Base-by-base conservation (phyloP, 148 eudicot genomes). In the Chenopodium quinoa region DNA sequence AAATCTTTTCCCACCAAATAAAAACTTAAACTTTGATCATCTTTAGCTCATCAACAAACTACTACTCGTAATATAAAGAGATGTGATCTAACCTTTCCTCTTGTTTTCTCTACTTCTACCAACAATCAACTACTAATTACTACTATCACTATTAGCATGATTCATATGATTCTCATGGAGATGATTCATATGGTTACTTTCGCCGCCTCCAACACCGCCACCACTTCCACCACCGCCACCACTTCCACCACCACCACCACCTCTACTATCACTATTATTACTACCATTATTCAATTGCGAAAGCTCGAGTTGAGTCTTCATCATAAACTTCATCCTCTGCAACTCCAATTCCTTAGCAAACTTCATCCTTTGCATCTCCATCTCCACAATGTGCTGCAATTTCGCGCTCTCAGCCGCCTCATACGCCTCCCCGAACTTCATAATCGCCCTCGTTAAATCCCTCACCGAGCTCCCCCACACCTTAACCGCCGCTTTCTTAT, bases 291-390 rank as follows among this genome's bases (percentile, higher is more conserved):
- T 89, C 73, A 91, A 81, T 85, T 93, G 94, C 1, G 95, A 94
- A 66, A 94, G 73, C 89, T 93, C 93, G 72, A 93, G 80, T 63
- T 93, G 97, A 0, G 93, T 94, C 79, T 91, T 93, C 90, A 91
- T 91, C 79, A 91, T 87, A 62, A 89, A 91, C 90, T 93, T 93
- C 92, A 94, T 93, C 85, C 97, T 90, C 84, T 94, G 95, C 84
- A 93, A 78, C 86, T 94, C 98, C 56, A 93, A 68, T 40, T 94
- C 98, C 88, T 94, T 93, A 1, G 92, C 86, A 84, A 94, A 94
- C 84, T 91, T 93, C 97, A 94, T 93, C 87, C 97, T 88, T 84
- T 92, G 92, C 91, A 89, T 91, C 91, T 92, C 97, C 92, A 94
- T 90, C 87, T 91, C 97, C 87, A 93, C 93, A 89, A 93, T 34